These are phyloP conservation scores for Discostella stelligeroides DNA, from an alignment of 108 stramenopile species.

Conservation along the genomic window DNA sequence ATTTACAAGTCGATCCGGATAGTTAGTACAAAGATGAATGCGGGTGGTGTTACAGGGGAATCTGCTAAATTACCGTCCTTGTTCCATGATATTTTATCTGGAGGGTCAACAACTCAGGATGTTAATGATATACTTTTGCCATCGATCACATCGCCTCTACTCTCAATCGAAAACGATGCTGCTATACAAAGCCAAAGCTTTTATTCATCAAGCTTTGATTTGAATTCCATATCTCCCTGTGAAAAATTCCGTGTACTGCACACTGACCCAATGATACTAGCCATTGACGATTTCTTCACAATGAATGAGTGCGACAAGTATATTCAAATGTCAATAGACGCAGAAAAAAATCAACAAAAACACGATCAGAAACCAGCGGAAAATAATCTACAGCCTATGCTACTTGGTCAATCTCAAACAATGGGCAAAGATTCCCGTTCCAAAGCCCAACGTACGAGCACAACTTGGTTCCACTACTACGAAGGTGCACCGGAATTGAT, in stretches of 20 bases:
- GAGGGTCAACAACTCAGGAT: conserved; percentile 18
- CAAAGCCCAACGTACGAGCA: conserved; percentile 72
- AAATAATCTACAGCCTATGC: conserved; percentile 41
- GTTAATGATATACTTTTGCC: not conserved
- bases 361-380: not conserved
- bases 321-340: conserved; percentile 55
- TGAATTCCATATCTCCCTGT: conserved; percentile 63
- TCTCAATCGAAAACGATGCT: not conserved
- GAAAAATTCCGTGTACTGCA: conserved; percentile 68
- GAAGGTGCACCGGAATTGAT: conserved; percentile 70
- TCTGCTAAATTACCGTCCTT: conserved; percentile 29
- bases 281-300: conserved; percentile 81
- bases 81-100: conserved; percentile 59
- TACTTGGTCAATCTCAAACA: conserved; percentile 71
- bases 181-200: too few species aligned
- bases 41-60: not conserved
- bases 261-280: conserved; percentile 78
- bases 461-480: conserved; percentile 85
- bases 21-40: not conserved
- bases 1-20: conserved; percentile 37
- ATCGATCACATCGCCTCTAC: not conserved
- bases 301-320: conserved; percentile 77
- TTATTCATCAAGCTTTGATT: too few species aligned
- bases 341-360: conserved; percentile 12
- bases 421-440: conserved; percentile 76